Percentiles rank a stretch among this genome's conserved stretches.
phyloP scores from a whole-genome alignment of 768 basidiomycete genomes.

The Termitomyces sp. region DNA sequence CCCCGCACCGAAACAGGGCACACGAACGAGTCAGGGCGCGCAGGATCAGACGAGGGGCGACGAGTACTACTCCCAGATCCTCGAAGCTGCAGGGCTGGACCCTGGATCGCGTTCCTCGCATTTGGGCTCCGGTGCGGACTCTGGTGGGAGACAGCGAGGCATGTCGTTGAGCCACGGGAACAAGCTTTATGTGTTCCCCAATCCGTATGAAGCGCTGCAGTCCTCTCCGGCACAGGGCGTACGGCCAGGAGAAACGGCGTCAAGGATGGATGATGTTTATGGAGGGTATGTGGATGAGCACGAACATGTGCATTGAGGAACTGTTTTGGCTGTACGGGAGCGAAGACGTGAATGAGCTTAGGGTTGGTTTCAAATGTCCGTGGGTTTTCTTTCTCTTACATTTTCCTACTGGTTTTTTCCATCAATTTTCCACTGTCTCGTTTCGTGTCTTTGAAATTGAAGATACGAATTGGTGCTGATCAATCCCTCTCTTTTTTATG shows the following conservation, averaged over 20 bases:
- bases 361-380: neutral
- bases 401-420: too few relatives aligned
- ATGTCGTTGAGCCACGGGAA: slow-evolving; percentile 11
- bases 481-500: too few relatives aligned
- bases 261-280: slow-evolving; percentile 24
- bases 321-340: neutral
- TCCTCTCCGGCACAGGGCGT: neutral
- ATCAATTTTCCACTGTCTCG: too few relatives aligned
- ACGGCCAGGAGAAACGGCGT: neutral
- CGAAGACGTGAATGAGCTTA: neutral
- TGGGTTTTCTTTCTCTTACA: neutral
- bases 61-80: slow-evolving; percentile 1
- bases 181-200: neutral
- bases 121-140: neutral
- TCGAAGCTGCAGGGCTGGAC: slow-evolving; percentile 19
- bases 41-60: neutral
- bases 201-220: neutral
- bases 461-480: too few relatives aligned
- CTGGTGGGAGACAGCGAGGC: slow-evolving; percentile 9
- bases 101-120: neutral
- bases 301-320: neutral
- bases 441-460: too few relatives aligned
- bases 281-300: slow-evolving; percentile 21
- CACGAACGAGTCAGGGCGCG: neutral
- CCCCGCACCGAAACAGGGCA: neutral